Percentiles rank a stretch among this genome's conserved stretches.
Conservation (phyloP, 176 grass and related monocot species). For the Cocos nucifera region DNA sequence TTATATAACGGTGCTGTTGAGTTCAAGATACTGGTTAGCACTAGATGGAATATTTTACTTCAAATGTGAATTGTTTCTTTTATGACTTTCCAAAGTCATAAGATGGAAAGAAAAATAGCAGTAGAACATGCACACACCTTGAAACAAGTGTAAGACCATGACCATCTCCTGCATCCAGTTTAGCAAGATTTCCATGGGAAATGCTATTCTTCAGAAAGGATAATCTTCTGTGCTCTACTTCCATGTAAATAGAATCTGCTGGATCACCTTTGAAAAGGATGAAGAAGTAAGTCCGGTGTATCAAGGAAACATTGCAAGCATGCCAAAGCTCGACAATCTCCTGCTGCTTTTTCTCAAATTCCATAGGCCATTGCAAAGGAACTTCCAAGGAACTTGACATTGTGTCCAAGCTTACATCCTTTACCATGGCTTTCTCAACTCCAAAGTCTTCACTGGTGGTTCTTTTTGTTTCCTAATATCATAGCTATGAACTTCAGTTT, state of each 20-base stretch:
- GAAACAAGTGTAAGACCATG: constrained; percentile 21
- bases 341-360: constrained; percentile 61
- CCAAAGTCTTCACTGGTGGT: constrained; percentile 21
- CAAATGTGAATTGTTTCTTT: too few relatives aligned
- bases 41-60: too few relatives aligned
- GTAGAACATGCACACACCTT: constrained; percentile 25
- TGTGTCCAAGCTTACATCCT: constrained; percentile 11
- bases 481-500: too few relatives aligned
- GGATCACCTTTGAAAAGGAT: constrained; percentile 83
- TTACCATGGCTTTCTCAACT: not conserved
- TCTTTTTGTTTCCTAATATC: not conserved
- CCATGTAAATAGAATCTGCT: constrained; percentile 71
- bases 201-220: constrained; percentile 56
- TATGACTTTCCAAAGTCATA: too few relatives aligned
- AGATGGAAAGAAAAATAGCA: not conserved
- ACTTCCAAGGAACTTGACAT: constrained; percentile 17
- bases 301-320: constrained; percentile 62
- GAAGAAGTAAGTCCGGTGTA: constrained; percentile 86
- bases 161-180: constrained; percentile 8
- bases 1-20: too few relatives aligned
- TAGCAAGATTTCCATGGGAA: not conserved
- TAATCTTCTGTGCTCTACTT: constrained; percentile 72
- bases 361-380: constrained; percentile 30
- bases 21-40: too few relatives aligned
- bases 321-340: constrained; percentile 85